phyloP scores from a whole-genome alignment of 1,284 basidiomycete genomes.

The Irpex rosettiformis region DNA sequence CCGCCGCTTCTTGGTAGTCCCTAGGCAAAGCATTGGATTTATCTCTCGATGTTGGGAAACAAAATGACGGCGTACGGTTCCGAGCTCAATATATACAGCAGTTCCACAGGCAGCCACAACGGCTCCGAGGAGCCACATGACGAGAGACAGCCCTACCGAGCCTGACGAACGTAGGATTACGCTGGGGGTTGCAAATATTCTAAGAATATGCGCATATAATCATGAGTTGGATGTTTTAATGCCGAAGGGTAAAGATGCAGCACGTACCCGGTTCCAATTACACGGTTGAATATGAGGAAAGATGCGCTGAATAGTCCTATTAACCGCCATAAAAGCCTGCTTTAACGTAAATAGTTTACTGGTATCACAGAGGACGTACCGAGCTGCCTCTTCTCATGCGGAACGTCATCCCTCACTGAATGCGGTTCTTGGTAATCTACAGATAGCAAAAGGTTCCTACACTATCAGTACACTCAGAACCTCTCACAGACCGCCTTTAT shows the following conservation, averaged over 20 bases:
- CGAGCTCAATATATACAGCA: slow-evolving; percentile 72
- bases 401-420: slow-evolving; percentile 8
- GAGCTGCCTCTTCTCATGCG: slow-evolving; percentile 18
- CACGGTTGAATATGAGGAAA: slow-evolving; percentile 72
- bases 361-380: slow-evolving; percentile 12
- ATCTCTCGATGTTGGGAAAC: background rate
- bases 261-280: slow-evolving; percentile 71
- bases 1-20: slow-evolving; percentile 68
- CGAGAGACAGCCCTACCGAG: slow-evolving; percentile 57
- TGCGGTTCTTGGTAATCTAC: background rate
- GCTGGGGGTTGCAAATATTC: slow-evolving; percentile 74
- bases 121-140: slow-evolving; percentile 72
- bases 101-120: slow-evolving; percentile 60
- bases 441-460: background rate
- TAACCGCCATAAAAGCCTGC: background rate
- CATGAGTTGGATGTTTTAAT: background rate
- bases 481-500: background rate
- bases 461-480: background rate
- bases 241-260: background rate
- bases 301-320: slow-evolving; percentile 55
- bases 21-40: slow-evolving; percentile 29
- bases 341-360: background rate
- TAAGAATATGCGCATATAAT: slow-evolving; percentile 22
- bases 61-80: slow-evolving; percentile 44
- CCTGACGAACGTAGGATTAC: slow-evolving; percentile 64